Percentiles rank a stretch among this genome's conserved stretches.
phyloP scores from a whole-genome alignment of 257 asterid species.

The Rauvolfia tetraphylla region DNA sequence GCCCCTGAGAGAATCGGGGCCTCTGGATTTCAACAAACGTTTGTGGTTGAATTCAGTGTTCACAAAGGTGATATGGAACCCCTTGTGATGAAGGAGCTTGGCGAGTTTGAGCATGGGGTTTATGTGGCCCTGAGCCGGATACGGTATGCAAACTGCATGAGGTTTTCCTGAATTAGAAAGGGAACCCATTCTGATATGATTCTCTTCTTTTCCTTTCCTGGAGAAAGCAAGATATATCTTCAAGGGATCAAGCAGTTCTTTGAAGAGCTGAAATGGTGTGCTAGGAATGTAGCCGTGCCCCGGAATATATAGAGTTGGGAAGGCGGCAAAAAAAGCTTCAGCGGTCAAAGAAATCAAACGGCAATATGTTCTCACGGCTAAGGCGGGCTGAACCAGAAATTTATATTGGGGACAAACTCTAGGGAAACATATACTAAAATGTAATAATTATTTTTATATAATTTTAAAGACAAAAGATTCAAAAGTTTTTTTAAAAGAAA shows the following conservation, averaged over 20 bases:
- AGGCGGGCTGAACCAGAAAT: no score
- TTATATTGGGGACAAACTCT: no score
- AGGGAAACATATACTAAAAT: no score
- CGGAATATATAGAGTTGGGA: no score
- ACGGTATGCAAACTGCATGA: conserved; percentile 34
- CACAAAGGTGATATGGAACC: conserved; percentile 29
- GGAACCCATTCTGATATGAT: conserved; percentile 17
- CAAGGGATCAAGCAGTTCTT: no score
- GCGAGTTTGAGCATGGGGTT: conserved; percentile 32
- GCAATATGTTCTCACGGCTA: no score
- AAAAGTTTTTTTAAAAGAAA: no score
- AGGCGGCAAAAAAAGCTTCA: no score
- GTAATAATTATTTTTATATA: no score
- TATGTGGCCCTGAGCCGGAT: conserved; percentile 37
- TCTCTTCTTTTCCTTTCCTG: background rate
- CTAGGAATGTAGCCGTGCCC: no score
- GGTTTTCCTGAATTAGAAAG: conserved; percentile 16
- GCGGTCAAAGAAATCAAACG: no score
- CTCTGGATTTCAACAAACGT: conserved; percentile 28
- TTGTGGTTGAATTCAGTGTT: conserved; percentile 28
- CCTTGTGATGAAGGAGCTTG: conserved; percentile 30
- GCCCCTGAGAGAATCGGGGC: conserved; percentile 22
- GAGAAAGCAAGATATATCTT: background rate
- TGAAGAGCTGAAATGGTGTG: background rate
- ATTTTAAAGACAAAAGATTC: no score